Evolutionary conservation across 257 asterid genomes (phyloP).

Genomic region (Solanum appendiculatum): DNA sequence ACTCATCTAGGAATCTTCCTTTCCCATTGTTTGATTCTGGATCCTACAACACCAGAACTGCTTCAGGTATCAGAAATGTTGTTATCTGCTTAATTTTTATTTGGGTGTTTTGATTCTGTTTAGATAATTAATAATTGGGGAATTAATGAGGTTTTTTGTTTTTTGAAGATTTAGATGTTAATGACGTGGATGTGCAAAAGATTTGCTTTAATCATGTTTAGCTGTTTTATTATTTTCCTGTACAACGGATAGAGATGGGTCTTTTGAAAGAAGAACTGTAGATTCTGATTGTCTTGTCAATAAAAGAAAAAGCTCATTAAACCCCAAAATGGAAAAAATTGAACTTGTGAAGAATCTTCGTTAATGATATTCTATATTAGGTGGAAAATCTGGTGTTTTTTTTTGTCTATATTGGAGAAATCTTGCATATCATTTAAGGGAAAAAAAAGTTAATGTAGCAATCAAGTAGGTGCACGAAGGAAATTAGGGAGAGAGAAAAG

Average conservation of each 20-base stretch:
- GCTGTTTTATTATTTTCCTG: conserved; percentile 1
- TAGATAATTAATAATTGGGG: not conserved
- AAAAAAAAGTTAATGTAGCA: not conserved
- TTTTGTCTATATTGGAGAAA: not conserved
- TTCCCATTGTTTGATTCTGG: conserved; percentile 19
- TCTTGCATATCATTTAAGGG: not conserved
- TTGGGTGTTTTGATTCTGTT: not conserved
- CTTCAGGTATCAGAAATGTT: conserved; percentile 10
- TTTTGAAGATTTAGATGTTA: not conserved
- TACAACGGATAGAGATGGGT: not conserved
- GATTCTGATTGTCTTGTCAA: conserved; percentile 15
- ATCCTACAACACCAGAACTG: conserved; percentile 4
- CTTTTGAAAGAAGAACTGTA: conserved; percentile 4
- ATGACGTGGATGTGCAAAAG: not conserved
- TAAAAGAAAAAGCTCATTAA: not conserved
- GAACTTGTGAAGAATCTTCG: not conserved
- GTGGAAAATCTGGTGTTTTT: not conserved
- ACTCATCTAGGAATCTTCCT: not conserved
- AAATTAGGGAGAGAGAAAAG: not conserved
- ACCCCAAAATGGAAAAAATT: not conserved
- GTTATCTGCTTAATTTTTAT: not conserved
- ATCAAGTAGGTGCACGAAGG: not conserved
- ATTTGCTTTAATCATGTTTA: conserved; percentile 1
- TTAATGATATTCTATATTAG: not conserved
- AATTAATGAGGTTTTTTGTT: not conserved